phyloP scores from a whole-genome alignment of 768 basidiomycete genomes.

The Suillus brevipes region DNA sequence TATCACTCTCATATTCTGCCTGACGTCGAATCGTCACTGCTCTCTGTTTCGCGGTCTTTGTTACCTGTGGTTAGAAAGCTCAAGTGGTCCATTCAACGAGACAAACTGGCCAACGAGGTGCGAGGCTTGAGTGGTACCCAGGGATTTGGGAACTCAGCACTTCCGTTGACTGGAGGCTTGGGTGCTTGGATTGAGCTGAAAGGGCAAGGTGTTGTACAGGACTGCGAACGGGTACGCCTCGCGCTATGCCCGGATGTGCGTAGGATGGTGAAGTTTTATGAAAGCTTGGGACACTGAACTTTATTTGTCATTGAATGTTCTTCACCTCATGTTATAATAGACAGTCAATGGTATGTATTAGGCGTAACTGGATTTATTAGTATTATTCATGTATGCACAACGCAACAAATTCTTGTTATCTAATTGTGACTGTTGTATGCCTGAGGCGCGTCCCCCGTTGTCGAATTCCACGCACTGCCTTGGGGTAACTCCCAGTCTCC shows the following conservation, averaged over 20 bases:
- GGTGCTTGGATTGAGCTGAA: slow-evolving; percentile 58
- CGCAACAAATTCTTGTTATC: neutral
- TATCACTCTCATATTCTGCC: slow-evolving; percentile 57
- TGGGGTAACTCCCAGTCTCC: slow-evolving; percentile 65
- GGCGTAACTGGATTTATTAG: neutral
- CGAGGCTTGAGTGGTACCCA: slow-evolving; percentile 41
- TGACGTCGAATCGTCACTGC: slow-evolving; percentile 60
- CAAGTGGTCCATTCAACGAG: slow-evolving; percentile 71
- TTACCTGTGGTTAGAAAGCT: slow-evolving; percentile 64
- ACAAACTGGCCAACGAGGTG: slow-evolving; percentile 58
- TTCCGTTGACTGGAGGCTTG: slow-evolving; percentile 38
- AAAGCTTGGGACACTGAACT: slow-evolving; percentile 34
- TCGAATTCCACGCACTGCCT: slow-evolving; percentile 1
- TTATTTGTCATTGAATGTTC: neutral
- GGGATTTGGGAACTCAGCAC: slow-evolving; percentile 17
- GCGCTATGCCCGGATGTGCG: slow-evolving; percentile 67
- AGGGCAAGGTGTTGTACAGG: slow-evolving; percentile 50
- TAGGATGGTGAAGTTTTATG: slow-evolving; percentile 61
- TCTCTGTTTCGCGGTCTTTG: slow-evolving; percentile 57
- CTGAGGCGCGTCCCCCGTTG: neutral
- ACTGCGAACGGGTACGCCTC: slow-evolving; percentile 65
- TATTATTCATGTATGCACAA: neutral
- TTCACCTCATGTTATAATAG: neutral
- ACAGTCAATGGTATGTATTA: neutral
- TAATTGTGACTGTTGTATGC: neutral